Percentiles rank a stretch among this genome's conserved stretches.
Evolutionary conservation across 2,329 filamentous ascomycete species (phyloP).

Genomic region (Phaeosphaeriaceae sp.): DNA sequence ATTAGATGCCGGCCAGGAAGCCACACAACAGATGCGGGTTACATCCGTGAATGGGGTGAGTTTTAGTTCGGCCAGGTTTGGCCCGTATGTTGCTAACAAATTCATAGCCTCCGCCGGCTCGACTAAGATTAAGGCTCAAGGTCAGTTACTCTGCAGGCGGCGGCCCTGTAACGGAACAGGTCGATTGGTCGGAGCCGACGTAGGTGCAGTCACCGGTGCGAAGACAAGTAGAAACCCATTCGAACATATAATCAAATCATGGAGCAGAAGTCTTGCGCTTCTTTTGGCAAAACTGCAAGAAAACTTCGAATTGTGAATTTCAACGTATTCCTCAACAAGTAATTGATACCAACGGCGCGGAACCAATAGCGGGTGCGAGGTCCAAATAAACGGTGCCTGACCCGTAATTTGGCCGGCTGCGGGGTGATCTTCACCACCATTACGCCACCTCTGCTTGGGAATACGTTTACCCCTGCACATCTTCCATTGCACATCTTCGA

Average conservation of each 20-base stretch:
- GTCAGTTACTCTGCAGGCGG: slow-evolving; percentile 77
- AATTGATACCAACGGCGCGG: no score
- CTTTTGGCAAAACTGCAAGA: neutral
- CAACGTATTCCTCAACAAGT: no score
- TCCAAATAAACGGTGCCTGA: no score
- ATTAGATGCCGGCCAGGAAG: slow-evolving; percentile 77
- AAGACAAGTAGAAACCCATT: neutral
- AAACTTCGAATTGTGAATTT: no score
- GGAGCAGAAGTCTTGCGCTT: slow-evolving; percentile 5
- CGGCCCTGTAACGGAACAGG: slow-evolving; percentile 82
- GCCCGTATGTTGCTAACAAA: slow-evolving; percentile 24
- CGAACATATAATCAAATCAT: slow-evolving; percentile 4
- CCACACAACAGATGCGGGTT: slow-evolving; percentile 89
- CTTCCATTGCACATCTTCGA: slow-evolving; percentile 2
- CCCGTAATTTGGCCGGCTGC: no score
- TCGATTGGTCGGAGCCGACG: slow-evolving; percentile 89
- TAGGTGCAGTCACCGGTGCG: slow-evolving; percentile 14
- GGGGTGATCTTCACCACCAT: no score
- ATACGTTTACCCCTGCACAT: neutral
- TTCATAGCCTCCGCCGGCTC: slow-evolving; percentile 69
- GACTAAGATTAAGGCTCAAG: slow-evolving; percentile 81
- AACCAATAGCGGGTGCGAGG: neutral
- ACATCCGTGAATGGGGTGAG: slow-evolving; percentile 86
- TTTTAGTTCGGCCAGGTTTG: slow-evolving; percentile 34
- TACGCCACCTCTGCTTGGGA: no score